These are phyloP conservation scores for Rhizopogon roseolus DNA, from an alignment of 768 basidiomycete species.

Conservation along the genomic window DNA sequence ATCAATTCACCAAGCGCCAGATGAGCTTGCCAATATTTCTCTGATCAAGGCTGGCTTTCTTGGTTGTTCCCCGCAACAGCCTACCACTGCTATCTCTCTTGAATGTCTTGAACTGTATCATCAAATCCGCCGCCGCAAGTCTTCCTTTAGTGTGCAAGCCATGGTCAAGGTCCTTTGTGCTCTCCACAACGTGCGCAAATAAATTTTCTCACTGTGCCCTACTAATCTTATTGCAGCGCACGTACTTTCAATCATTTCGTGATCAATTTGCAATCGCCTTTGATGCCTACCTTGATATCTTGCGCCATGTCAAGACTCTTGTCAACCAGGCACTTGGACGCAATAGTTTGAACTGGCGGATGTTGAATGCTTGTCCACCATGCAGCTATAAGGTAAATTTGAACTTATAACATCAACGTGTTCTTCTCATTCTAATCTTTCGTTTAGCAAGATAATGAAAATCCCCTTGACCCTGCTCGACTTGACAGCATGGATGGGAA, in stretches of 20 bases:
- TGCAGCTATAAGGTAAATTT: conserved; percentile 31
- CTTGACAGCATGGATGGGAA: conserved; percentile 31
- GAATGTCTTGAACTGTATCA: conserved; percentile 19
- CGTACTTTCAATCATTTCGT: too few relatives aligned
- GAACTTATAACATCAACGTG: background rate
- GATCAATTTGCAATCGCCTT: conserved; percentile 25
- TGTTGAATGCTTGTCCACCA: conserved; percentile 28
- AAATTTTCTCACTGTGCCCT: conserved; percentile 19
- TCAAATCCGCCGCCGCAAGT: conserved; percentile 7
- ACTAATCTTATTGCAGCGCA: conserved; percentile 14
- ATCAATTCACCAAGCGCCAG: too few relatives aligned
- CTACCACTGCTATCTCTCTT: conserved; percentile 16
- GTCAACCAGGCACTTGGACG: conserved; percentile 24
- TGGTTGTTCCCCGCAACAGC: background rate
- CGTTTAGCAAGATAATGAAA: conserved; percentile 17
- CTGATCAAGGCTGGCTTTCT: background rate
- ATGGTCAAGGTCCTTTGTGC: conserved; percentile 23
- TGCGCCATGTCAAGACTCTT: conserved; percentile 11
- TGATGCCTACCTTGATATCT: conserved; percentile 31
- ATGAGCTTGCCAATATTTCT: background rate
- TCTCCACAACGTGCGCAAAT: conserved; percentile 13
- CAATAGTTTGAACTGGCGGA: conserved; percentile 25
- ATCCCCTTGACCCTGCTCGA: conserved; percentile 14
- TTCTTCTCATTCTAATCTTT: too few relatives aligned
- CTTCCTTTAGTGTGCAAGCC: conserved; percentile 22